phyloP scores from a whole-genome alignment of 768 basidiomycete species.

The Hypholoma sublateritium region DNA sequence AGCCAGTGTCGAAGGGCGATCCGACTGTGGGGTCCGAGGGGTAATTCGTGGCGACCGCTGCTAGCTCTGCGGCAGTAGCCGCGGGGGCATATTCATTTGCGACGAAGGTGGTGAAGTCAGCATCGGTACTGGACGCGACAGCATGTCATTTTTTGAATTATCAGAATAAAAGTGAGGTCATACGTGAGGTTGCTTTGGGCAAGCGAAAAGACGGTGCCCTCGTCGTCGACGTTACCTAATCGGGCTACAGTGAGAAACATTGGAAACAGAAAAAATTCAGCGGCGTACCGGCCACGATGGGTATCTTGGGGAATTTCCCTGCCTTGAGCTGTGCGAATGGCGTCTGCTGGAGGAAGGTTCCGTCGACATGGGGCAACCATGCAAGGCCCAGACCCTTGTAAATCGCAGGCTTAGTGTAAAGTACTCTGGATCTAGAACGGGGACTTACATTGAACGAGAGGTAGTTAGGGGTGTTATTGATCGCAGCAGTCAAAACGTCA shows the following conservation, averaged over 20 bases:
- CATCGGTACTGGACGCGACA: slow-evolving; percentile 19
- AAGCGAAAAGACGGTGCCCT: slow-evolving; percentile 42
- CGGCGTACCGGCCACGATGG: slow-evolving; percentile 38
- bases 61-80: slow-evolving; percentile 26
- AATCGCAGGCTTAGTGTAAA: background rate
- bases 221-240: slow-evolving; percentile 56
- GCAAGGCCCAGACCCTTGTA: slow-evolving; percentile 40
- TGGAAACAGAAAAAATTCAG: slow-evolving; percentile 12
- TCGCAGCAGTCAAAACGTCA: slow-evolving; percentile 34
- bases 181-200: slow-evolving; percentile 13
- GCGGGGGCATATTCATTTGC: slow-evolving; percentile 30
- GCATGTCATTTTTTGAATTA: background rate
- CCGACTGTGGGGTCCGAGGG: slow-evolving; percentile 41
- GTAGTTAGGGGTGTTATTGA: slow-evolving; percentile 37
- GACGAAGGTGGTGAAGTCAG: slow-evolving; percentile 21
- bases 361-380: slow-evolving; percentile 52
- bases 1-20: slow-evolving; percentile 54
- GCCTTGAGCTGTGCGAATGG: slow-evolving; percentile 41
- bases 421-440: background rate
- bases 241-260: too few relatives aligned
- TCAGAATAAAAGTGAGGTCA: slow-evolving; percentile 20
- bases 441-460: slow-evolving; percentile 37
- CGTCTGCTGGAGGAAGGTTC: slow-evolving; percentile 44
- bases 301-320: slow-evolving; percentile 47
- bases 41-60: slow-evolving; percentile 31